Percentiles rank a stretch among this genome's conserved stretches.
Evolutionary conservation across 1,139 yeast genomes (phyloP).

Genomic region (Lodderomyces oxycetoniae): DNA sequence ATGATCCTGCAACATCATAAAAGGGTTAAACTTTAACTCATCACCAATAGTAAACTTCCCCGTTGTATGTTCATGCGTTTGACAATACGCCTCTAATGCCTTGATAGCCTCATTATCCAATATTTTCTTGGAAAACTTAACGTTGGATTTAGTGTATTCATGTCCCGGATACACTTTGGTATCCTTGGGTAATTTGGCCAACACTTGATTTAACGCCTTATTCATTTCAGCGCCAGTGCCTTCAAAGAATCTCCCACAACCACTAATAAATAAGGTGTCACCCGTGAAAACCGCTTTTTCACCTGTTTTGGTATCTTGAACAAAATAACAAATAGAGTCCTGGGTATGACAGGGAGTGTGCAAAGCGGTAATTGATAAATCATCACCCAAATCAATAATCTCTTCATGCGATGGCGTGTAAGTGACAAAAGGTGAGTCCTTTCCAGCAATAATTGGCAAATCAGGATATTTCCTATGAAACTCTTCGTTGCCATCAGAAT

Average conservation of each 20-base stretch:
- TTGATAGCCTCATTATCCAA: slow-evolving; percentile 52
- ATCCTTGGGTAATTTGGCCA: slow-evolving; percentile 59
- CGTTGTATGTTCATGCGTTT: slow-evolving; percentile 64
- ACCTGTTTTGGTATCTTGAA: slow-evolving; percentile 53
- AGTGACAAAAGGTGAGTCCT: slow-evolving; percentile 65
- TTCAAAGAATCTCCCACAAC: slow-evolving; percentile 96
- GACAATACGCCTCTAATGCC: slow-evolving; percentile 47
- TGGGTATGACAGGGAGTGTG: slow-evolving; percentile 98
- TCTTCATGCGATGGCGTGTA: slow-evolving; percentile 65
- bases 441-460: slow-evolving; percentile 81
- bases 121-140: slow-evolving; percentile 67
- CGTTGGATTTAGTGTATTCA: slow-evolving; percentile 84
- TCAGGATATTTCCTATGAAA: slow-evolving; percentile 41
- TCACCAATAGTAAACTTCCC: slow-evolving; percentile 83
- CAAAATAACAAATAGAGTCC: slow-evolving; percentile 87
- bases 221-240: slow-evolving; percentile 85
- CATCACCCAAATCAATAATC: slow-evolving; percentile 56
- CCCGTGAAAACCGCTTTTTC: slow-evolving; percentile 87
- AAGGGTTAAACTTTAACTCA: slow-evolving; percentile 81
- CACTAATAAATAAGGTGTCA: slow-evolving; percentile 88
- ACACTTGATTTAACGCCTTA: slow-evolving; percentile 51
- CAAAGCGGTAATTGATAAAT: slow-evolving; percentile 67
- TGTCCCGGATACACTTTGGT: slow-evolving; percentile 89
- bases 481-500: slow-evolving; percentile 77
- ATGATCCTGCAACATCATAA: slow-evolving; percentile 69